Conservation (phyloP, 805 yeast genomes). For the Metschnikowia lunata region DNA sequence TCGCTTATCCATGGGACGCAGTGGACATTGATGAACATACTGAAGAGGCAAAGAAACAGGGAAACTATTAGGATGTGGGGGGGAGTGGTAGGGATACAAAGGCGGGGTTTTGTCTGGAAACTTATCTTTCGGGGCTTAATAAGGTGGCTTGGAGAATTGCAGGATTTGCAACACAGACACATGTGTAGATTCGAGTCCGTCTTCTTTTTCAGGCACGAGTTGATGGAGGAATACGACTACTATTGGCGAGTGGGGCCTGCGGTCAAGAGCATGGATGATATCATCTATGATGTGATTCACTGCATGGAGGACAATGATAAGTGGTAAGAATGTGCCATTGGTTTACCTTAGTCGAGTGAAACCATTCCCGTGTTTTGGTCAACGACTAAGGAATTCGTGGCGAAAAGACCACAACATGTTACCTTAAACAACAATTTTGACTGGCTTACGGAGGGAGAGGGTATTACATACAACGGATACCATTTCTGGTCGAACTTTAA, state of each 20-base stretch:
- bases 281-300: background rate
- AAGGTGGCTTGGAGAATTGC: too few relatives aligned
- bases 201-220: background rate
- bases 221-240: background rate
- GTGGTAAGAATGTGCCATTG: background rate
- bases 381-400: background rate
- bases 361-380: background rate
- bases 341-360: background rate
- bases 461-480: constrained; percentile 71
- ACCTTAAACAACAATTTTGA: constrained; percentile 39
- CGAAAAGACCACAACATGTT: background rate
- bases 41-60: constrained; percentile 67
- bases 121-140: too few relatives aligned
- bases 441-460: constrained; percentile 64
- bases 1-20: constrained; percentile 85
- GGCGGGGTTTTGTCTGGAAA: too few relatives aligned
- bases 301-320: background rate
- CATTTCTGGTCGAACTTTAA: constrained; percentile 93
- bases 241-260: background rate
- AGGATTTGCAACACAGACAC: too few relatives aligned
- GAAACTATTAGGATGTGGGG: constrained; percentile 33
- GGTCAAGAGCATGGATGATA: background rate
- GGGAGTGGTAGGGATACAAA: too few relatives aligned
- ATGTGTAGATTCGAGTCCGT: background rate
- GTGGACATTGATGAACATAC: constrained; percentile 72